Evolutionary conservation across 768 basidiomycete genomes (phyloP).

Genomic region (Mycena epipterygia): DNA sequence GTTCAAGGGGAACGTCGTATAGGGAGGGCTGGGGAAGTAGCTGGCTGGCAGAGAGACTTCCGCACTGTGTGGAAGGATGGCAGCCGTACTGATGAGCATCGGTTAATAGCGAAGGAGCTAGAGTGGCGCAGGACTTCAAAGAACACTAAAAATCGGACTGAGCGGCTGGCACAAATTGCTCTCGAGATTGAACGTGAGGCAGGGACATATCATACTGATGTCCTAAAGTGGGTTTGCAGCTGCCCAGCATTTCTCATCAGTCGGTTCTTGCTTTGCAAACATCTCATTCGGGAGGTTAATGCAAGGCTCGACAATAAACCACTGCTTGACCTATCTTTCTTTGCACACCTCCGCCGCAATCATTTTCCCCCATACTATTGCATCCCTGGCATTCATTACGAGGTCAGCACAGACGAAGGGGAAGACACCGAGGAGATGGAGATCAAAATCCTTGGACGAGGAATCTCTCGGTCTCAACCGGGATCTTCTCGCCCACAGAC

Average conservation of each 20-base stretch:
- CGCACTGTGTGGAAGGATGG: constrained; percentile 34
- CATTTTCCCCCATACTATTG: constrained; percentile 30
- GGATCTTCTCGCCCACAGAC: background rate
- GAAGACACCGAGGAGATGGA: background rate
- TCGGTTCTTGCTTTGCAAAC: constrained; percentile 38
- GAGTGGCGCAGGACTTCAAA: background rate
- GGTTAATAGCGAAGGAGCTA: constrained; percentile 37
- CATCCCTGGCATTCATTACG: constrained; percentile 6
- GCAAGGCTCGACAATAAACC: constrained; percentile 27
- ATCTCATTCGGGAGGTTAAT: constrained; percentile 35
- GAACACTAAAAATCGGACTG: background rate
- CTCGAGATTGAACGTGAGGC: constrained; percentile 21
- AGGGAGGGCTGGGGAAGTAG: constrained; percentile 28
- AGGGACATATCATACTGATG: constrained; percentile 32
- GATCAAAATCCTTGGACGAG: background rate
- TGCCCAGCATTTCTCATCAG: constrained; percentile 3
- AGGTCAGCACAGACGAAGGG: background rate
- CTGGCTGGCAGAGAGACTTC: constrained; percentile 38
- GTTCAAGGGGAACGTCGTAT: constrained; percentile 31
- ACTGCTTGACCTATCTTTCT: constrained; percentile 27
- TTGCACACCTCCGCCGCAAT: constrained; percentile 17
- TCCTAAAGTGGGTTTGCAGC: constrained; percentile 36
- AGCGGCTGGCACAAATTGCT: constrained; percentile 23
- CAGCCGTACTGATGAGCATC: constrained; percentile 32
- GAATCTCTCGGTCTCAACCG: background rate